Evolutionary conservation across 257 asterid genomes (phyloP).

Genomic region (Handroanthus guayacan): DNA sequence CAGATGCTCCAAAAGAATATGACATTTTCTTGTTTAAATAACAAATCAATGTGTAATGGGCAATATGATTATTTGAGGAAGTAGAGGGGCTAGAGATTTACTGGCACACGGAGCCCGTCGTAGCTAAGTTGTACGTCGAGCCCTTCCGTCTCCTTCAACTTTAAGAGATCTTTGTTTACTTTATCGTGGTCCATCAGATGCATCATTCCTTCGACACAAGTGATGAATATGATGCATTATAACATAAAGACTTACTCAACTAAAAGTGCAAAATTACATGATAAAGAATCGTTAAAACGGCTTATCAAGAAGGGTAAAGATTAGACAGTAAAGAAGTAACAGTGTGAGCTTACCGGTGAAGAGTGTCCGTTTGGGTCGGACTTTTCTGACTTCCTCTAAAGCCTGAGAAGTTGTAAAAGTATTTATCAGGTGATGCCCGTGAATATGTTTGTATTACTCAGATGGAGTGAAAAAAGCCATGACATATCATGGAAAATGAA

Average conservation of each 20-base stretch:
- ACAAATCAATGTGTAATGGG: neutral
- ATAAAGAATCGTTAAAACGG: neutral
- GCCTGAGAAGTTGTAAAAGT: slow-evolving; percentile 59
- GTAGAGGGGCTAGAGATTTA: slow-evolving; percentile 48
- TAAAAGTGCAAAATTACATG: too few relatives aligned
- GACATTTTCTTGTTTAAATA: slow-evolving; percentile 11
- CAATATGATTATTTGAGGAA: slow-evolving; percentile 20
- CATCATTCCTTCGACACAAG: slow-evolving; percentile 88
- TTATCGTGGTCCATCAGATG: slow-evolving; percentile 94
- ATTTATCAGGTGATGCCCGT: neutral
- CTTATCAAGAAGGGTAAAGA: neutral
- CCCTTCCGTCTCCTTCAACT: slow-evolving; percentile 80
- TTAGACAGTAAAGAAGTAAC: neutral
- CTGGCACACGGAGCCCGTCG: slow-evolving; percentile 87
- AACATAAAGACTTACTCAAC: too few relatives aligned
- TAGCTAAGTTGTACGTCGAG: slow-evolving; percentile 85
- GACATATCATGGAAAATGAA: neutral
- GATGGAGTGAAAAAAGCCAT: neutral
- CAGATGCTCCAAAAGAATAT: neutral
- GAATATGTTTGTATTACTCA: neutral
- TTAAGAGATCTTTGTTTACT: slow-evolving; percentile 64
- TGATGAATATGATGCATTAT: too few relatives aligned
- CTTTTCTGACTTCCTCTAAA: slow-evolving; percentile 87
- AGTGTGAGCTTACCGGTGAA: slow-evolving; percentile 69
- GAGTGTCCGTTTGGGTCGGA: slow-evolving; percentile 85